These are phyloP conservation scores for Phytophthora pluvialis DNA, from an alignment of 352 stramenopile genomes.

Conservation along the genomic window DNA sequence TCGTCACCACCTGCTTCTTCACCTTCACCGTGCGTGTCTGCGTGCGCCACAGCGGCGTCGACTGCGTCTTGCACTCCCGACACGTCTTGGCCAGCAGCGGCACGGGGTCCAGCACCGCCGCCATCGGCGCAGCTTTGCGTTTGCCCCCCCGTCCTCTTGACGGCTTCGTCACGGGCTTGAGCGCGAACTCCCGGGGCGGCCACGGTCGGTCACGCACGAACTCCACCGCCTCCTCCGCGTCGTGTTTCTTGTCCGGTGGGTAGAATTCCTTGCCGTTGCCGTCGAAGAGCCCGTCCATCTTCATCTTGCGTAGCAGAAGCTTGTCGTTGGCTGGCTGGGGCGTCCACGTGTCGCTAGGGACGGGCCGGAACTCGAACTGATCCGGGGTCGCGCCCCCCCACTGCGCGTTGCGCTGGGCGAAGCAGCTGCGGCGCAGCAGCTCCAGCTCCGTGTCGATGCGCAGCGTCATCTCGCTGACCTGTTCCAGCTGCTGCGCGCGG, in stretches of 20 bases:
- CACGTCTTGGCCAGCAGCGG: conserved; percentile 40
- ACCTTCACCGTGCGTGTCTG: conserved; percentile 30
- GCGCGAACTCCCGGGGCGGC: conserved; percentile 77
- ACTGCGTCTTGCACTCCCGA: conserved; percentile 61
- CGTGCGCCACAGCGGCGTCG: conserved; percentile 69
- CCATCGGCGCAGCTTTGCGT: conserved; percentile 64
- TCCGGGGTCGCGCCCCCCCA: conserved; percentile 65
- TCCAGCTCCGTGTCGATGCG: conserved; percentile 82
- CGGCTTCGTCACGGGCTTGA: conserved; percentile 60
- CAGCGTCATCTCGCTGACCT: conserved; percentile 72
- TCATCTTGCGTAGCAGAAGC: conserved; percentile 44
- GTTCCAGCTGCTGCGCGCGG: conserved; percentile 38
- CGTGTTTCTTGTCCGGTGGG: conserved; percentile 19
- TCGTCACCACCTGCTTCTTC: conserved; percentile 21
- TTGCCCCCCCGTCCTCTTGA: conserved; percentile 54
- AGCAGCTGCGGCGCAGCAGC: conserved; percentile 73
- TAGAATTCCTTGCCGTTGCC: conserved; percentile 23
- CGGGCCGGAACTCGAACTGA: conserved; percentile 46
- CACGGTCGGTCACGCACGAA: conserved; percentile 70
- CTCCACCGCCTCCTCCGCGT: conserved; percentile 33
- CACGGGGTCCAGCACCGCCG: conserved; percentile 50
- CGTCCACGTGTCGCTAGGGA: conserved; percentile 39
- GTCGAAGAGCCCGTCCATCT: conserved; percentile 37
- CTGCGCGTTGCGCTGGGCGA: conserved; percentile 74
- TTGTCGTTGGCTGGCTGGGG: conserved; percentile 48